Conservation (phyloP, 2,329 filamentous ascomycete species). For the Botrytis medusae region DNA sequence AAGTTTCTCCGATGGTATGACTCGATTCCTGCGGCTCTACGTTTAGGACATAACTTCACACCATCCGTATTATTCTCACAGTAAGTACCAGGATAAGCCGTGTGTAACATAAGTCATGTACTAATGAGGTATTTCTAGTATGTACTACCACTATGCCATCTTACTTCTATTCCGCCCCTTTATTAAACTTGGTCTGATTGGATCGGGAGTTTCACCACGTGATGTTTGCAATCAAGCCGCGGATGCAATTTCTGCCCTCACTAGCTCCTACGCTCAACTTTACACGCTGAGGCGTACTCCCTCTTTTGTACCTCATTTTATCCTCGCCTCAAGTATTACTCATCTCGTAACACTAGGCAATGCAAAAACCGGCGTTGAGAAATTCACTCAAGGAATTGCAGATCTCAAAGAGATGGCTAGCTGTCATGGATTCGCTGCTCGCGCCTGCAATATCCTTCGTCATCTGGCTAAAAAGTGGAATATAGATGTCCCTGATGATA, state of each 20-base stretch:
- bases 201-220: conserved; percentile 34
- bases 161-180: conserved; percentile 72
- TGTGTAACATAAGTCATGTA: not conserved
- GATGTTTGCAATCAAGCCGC: conserved; percentile 40
- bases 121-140: conserved; percentile 44
- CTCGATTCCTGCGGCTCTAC: conserved; percentile 61
- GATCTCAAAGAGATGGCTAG: conserved; percentile 61
- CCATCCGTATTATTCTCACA: conserved; percentile 73
- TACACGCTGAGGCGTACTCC: conserved; percentile 40
- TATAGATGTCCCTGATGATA: conserved; percentile 50
- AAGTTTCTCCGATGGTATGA: conserved; percentile 73
- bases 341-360: conserved; percentile 35
- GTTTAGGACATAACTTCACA: conserved; percentile 67
- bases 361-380: conserved; percentile 39
- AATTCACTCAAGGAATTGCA: conserved; percentile 54
- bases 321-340: conserved; percentile 35
- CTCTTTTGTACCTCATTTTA: conserved; percentile 39
- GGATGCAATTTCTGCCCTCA: conserved; percentile 40
- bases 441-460: conserved; percentile 48
- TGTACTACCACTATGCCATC: conserved; percentile 72
- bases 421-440: conserved; percentile 36
- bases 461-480: conserved; percentile 60
- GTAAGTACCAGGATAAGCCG: conserved; percentile 49
- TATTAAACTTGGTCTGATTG: conserved; percentile 35
- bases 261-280: conserved; percentile 37